These are phyloP conservation scores for Tuber aestivum DNA, from an alignment of 495 filamentous ascomycete species.

Conservation along the genomic window DNA sequence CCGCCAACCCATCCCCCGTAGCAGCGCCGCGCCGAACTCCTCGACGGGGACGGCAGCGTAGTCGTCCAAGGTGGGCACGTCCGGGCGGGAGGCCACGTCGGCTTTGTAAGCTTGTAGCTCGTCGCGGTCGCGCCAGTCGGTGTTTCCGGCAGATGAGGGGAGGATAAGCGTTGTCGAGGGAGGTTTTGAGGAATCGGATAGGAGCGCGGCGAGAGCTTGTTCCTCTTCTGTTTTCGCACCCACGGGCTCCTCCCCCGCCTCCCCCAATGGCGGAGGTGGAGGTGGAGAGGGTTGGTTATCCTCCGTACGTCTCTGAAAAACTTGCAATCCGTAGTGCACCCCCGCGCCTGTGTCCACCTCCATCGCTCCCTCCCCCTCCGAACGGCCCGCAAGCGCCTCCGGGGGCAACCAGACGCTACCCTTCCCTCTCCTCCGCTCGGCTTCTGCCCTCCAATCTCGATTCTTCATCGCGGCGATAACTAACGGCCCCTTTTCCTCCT, in stretches of 20 bases:
- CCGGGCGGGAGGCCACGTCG: constrained; percentile 65
- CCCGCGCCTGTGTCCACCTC: constrained; percentile 46
- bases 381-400: constrained; percentile 29
- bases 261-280: neutral
- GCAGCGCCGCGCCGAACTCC: constrained; percentile 80
- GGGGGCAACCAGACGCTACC: constrained; percentile 35
- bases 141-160: constrained; percentile 38
- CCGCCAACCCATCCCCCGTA: constrained; percentile 91
- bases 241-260: constrained; percentile 11
- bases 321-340: constrained; percentile 51
- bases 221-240: constrained; percentile 59
- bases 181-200: constrained; percentile 49
- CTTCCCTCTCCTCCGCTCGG: constrained; percentile 34
- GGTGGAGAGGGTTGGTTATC: constrained; percentile 31
- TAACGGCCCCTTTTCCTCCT: constrained; percentile 45
- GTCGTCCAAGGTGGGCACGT: constrained; percentile 68
- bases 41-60: constrained; percentile 87
- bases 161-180: constrained; percentile 59
- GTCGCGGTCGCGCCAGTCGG: constrained; percentile 45
- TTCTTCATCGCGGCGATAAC: constrained; percentile 63
- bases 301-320: constrained; percentile 46
- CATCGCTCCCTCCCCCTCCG: constrained; percentile 12
- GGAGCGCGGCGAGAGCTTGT: constrained; percentile 71
- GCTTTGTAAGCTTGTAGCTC: constrained; percentile 66
- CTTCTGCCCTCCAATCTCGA: constrained; percentile 66